phyloP scores from a whole-genome alignment of 148 eudicot genomes.

The Fagopyrum homotropicum region DNA sequence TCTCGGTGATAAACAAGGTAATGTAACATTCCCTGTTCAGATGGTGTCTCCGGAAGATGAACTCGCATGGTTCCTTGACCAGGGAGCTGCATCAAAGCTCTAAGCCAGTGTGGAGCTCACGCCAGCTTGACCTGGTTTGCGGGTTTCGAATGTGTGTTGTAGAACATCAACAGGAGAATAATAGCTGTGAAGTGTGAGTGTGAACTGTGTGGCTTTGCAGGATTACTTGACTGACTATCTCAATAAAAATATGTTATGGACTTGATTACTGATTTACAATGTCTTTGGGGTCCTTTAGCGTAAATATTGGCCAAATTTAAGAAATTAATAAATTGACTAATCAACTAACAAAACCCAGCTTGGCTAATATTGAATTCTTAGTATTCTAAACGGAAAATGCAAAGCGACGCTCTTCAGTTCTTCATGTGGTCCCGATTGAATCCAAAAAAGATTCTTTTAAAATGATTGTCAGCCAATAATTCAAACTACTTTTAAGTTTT shows the following conservation, averaged over 20 bases:
- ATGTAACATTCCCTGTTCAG: slow-evolving; percentile 29
- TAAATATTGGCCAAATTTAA: background rate
- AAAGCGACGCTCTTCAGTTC: too few relatives aligned
- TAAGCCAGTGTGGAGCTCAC: slow-evolving; percentile 9
- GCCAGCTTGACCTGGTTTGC: background rate
- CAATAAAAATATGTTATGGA: background rate
- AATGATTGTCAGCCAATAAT: too few relatives aligned
- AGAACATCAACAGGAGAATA: background rate
- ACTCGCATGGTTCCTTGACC: slow-evolving; percentile 61
- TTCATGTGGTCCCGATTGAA: too few relatives aligned
- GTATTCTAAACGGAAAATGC: too few relatives aligned
- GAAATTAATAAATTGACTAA: background rate
- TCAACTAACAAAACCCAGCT: background rate
- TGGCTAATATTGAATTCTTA: background rate
- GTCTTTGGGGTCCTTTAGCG: background rate
- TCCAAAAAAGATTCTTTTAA: too few relatives aligned
- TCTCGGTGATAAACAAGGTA: slow-evolving; percentile 19
- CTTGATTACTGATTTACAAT: background rate
- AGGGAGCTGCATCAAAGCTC: slow-evolving; percentile 47
- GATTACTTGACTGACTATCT: background rate
- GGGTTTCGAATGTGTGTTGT: background rate
- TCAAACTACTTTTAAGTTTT: too few relatives aligned
- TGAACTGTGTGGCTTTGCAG: background rate
- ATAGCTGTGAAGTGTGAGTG: background rate
- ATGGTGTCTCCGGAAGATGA: slow-evolving; percentile 53